phyloP scores from a whole-genome alignment of 2,329 filamentous ascomycete genomes.

The Trichoderma sp. region DNA sequence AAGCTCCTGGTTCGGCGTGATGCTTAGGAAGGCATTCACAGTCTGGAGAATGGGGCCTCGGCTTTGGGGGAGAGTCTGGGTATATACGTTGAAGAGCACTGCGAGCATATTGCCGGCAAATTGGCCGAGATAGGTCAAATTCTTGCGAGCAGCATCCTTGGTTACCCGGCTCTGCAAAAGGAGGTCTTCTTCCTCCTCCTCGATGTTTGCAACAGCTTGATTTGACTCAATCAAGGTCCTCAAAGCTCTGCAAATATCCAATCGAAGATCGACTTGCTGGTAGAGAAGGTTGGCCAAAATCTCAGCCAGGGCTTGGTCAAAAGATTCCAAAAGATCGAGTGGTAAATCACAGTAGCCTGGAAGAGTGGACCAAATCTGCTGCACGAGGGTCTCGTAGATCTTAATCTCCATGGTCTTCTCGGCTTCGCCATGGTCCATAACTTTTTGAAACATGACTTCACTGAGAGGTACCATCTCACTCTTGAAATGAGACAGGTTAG shows the following conservation, averaged over 20 bases:
- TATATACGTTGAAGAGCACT: slow-evolving; percentile 99
- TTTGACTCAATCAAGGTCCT: slow-evolving; percentile 91
- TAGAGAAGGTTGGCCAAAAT: slow-evolving; percentile 90
- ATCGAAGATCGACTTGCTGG: slow-evolving; percentile 81
- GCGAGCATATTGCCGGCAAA: slow-evolving; percentile 89
- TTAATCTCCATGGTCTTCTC: slow-evolving; percentile 96
- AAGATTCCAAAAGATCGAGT: slow-evolving; percentile 71
- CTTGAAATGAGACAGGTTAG: slow-evolving; percentile 81
- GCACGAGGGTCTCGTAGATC: slow-evolving; percentile 94
- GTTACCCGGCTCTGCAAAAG: slow-evolving; percentile 77
- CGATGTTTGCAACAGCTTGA: slow-evolving; percentile 72
- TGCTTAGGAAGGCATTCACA: slow-evolving; percentile 91
- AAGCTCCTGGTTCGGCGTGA: slow-evolving; percentile 76
- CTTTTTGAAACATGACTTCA: slow-evolving; percentile 83
- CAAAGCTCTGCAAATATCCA: slow-evolving; percentile 83
- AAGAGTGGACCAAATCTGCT: slow-evolving; percentile 91
- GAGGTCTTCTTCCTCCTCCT: slow-evolving; percentile 72
- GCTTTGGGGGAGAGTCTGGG: slow-evolving; percentile 89
- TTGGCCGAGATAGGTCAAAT: slow-evolving; percentile 75
- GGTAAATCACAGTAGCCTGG: slow-evolving; percentile 95
- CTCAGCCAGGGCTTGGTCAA: slow-evolving; percentile 88
- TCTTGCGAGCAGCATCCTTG: slow-evolving; percentile 73
- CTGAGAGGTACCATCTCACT: slow-evolving; percentile 85
- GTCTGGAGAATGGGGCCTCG: slow-evolving; percentile 89
- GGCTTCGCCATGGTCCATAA: slow-evolving; percentile 76